A percentile compares a stretch with the other conserved stretches of the same genome.
These are phyloP conservation scores for Bipolaris sorokiniana DNA, from an alignment of 2,329 filamentous ascomycete species.

Conservation along the genomic window DNA sequence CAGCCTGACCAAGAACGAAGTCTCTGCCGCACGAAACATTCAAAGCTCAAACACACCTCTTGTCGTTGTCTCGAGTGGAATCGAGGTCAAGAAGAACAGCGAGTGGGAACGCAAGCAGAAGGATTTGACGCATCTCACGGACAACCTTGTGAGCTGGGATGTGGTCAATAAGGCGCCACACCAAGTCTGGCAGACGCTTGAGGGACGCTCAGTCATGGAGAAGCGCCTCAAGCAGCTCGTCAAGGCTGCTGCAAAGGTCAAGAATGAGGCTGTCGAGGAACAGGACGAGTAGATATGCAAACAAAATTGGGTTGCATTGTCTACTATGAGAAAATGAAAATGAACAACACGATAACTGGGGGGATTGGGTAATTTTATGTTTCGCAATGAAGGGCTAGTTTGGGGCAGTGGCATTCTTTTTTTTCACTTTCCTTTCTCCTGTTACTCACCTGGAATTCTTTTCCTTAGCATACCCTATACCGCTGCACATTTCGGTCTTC, in stretches of 20 bases:
- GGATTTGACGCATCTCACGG: constrained; percentile 80
- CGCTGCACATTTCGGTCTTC: constrained; percentile 3
- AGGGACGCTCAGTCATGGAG: constrained; percentile 78
- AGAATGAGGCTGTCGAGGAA: constrained; percentile 2
- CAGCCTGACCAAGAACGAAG: constrained; percentile 83
- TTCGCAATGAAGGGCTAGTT: not conserved
- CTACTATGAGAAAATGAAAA: not conserved
- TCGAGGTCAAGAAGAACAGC: constrained; percentile 67
- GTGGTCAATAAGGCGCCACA: constrained; percentile 84
- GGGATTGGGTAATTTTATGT: not conserved
- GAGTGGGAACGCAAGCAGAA: constrained; percentile 86
- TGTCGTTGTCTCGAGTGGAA: constrained; percentile 81
- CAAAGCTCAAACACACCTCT: constrained; percentile 78
- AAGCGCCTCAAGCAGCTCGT: constrained; percentile 76
- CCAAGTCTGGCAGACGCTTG: constrained; percentile 78
- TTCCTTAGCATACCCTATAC: constrained; percentile 18
- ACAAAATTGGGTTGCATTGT: not conserved
- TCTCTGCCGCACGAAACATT: constrained; percentile 77
- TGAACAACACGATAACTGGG: not conserved
- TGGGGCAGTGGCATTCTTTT: not conserved
- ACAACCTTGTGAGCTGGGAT: constrained; percentile 82
- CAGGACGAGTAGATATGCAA: not conserved
- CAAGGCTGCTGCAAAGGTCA: constrained; percentile 36
- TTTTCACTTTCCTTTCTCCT: not conserved
- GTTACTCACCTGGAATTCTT: not conserved